Base-by-base conservation (phyloP, 805 yeast species). In the Candida alai region DNA sequence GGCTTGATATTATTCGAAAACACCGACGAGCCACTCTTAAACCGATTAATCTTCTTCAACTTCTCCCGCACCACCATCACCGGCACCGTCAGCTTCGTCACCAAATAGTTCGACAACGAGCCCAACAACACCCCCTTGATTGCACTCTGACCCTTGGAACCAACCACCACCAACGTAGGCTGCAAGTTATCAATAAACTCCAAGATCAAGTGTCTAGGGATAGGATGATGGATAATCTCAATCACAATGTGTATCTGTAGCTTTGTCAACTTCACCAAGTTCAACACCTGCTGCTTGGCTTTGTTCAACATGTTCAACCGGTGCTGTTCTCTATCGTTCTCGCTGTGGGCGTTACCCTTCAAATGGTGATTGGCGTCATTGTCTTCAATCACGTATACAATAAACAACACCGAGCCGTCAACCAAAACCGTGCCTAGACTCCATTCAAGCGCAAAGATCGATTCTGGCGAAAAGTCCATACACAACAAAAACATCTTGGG, bases 361-460 rank as follows among this genome's bases (percentile, higher is more conserved):
- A 65, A 49, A 35, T 62, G 60, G 42, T 65, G 72, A 43, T 66
- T 64, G 35, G 43, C 45, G 41, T 65, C 72, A 41, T 55, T 65
- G 13, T 66, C 73, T 45, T 74, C 80, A 37, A 71, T 67, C 9
- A 75, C 80, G 44, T 75, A 74, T 17, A 86, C 76, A 14, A 86
- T 74, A 52, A 84, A 85, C 35, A 88, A 58, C 1, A 88, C 86
- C 35, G 87, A 83, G 0, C 93, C 93, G 49, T 85, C 88, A 15
- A 80, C 82, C 30, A 88, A 67, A 1, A 87, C 81, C 0, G 95
- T 76, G 2, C 97, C 97, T 45, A 89, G 68, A 27, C 88, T 76
- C 84, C 96, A 88, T 49, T 86, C 93, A 15, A 89, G 65, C 0
- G 96, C 93, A 56, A 83, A 84, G 24, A 71, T 68, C 2, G 95